phyloP scores from a whole-genome alignment of 2,329 filamentous ascomycete species.

The Colletotrichum chrysophilum region DNA sequence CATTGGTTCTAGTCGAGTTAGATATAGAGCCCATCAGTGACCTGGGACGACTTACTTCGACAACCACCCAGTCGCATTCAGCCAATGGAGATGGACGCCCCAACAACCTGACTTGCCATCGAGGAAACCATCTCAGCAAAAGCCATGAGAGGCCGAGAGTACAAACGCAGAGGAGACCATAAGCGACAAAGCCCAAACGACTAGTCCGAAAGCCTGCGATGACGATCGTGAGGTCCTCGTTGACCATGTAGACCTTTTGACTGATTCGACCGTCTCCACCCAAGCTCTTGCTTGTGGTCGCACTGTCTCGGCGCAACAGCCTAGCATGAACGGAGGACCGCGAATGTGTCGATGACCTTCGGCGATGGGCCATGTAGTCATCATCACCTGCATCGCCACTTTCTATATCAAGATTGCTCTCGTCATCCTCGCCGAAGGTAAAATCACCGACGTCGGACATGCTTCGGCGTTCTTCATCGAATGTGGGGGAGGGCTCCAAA shows the following conservation, averaged over 20 bases:
- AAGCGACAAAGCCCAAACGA: slow-evolving; percentile 68
- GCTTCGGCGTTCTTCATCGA: slow-evolving; percentile 33
- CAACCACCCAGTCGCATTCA: slow-evolving; percentile 87
- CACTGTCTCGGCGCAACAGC: slow-evolving; percentile 75
- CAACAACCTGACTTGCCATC: slow-evolving; percentile 80
- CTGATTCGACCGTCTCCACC: slow-evolving; percentile 69
- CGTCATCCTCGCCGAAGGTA: slow-evolving; percentile 43
- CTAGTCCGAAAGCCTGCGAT: slow-evolving; percentile 91
- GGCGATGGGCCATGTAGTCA: slow-evolving; percentile 58
- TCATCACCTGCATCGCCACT: slow-evolving; percentile 43
- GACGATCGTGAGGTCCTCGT: slow-evolving; percentile 92
- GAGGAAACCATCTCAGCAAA: slow-evolving; percentile 86
- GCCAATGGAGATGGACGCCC: slow-evolving; percentile 73
- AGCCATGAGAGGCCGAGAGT: slow-evolving; percentile 84
- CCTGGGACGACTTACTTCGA: slow-evolving; percentile 65
- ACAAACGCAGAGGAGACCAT: slow-evolving; percentile 71
- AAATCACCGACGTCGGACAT: slow-evolving; percentile 45
- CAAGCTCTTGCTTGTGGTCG: slow-evolving; percentile 70
- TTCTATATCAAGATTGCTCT: slow-evolving; percentile 41
- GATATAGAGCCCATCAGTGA: background rate
- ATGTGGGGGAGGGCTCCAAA: slow-evolving; percentile 19
- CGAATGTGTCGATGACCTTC: slow-evolving; percentile 68
- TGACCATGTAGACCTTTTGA: slow-evolving; percentile 92
- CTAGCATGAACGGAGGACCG: slow-evolving; percentile 63
- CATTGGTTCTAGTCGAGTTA: slow-evolving; percentile 76